These are phyloP conservation scores for Lentithecium fluviatile DNA, from an alignment of 495 filamentous ascomycete species.

Conservation along the genomic window DNA sequence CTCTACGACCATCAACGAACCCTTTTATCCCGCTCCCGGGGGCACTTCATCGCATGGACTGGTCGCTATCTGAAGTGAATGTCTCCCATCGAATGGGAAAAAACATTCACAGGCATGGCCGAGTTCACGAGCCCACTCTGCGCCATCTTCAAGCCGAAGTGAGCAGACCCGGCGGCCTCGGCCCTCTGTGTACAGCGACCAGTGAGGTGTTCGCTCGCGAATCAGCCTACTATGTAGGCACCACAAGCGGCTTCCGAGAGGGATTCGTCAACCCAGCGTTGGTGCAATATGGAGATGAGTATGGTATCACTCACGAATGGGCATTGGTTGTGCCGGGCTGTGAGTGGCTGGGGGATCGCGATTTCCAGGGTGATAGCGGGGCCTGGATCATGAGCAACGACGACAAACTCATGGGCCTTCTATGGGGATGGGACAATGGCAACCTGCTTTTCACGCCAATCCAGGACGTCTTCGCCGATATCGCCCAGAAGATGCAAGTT, in stretches of 20 bases:
- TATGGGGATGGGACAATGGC: conserved; percentile 20
- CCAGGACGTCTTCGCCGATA: conserved; percentile 15
- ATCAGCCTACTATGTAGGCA: conserved; percentile 8
- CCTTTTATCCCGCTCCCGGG: not conserved
- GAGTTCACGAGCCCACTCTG: not conserved
- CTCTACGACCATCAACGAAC: conserved; percentile 3
- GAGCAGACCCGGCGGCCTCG: not conserved
- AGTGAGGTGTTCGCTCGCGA: conserved; percentile 2
- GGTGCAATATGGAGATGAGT: not conserved
- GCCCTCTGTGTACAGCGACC: not conserved
- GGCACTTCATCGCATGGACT: conserved; percentile 11
- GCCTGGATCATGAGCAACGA: conserved; percentile 14
- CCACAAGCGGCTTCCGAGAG: conserved; percentile 11
- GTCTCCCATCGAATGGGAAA: not conserved
- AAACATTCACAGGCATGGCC: conserved; percentile 5
- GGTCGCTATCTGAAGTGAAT: conserved; percentile 10
- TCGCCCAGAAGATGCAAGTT: conserved; percentile 1
- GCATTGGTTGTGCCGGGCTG: not conserved
- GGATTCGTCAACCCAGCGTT: conserved; percentile 1
- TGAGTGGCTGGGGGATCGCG: not conserved
- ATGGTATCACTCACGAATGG: conserved; percentile 6
- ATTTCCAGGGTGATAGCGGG: conserved; percentile 17
- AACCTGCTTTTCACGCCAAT: conserved; percentile 9
- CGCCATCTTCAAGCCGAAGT: conserved; percentile 4
- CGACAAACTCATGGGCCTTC: conserved; percentile 9